Evolutionary conservation across 148 eudicot genomes (phyloP), one percentile per base, ranked within the genome.

Genomic region (Rhododendron kiyosumense): DNA sequence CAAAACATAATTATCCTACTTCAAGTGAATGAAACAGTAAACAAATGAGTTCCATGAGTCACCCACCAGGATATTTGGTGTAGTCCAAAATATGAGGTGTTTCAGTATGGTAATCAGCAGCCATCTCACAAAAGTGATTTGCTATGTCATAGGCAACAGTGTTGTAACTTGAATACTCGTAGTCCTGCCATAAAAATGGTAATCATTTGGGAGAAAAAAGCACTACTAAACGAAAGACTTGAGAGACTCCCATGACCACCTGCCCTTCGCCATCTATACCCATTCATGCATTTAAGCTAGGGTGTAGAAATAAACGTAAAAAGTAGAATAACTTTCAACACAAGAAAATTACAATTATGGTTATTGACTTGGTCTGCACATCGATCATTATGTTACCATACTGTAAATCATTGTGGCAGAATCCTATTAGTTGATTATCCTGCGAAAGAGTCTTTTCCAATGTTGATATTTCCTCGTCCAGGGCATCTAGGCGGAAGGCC

Each of bases 101-200:
- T 57, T 96, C 99, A 76, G 99, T 90, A 86, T 96, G 99, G 89
- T 96, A 96, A 88, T 96, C 94, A 38, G 98, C 98, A 87, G 97
- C 96, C 99, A 96, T 96, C 91, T 96, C 99, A 84, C 97, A 96
- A 73, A 96, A 96, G 91, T 96, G 99, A 89, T 95, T 95, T 43
- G 99, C 99, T 82, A 96, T 92, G 86, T 96, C 99, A 79, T 87
- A 96, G 43, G 96, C 93, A 84, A 92, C 87, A 83, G 92, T 89
- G 86, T 96, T 96, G 94, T 95, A 95, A 87, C 97, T 91, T 65
- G 98, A 91, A 87, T 96, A 96, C 84, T 96, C 99, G 52, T 96
- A 96, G 82, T 96, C 99, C 99, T 96, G 85, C 38, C 38, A 41
- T 89, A 57, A 83, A 38, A 78, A 85, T 75, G 73, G 83, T 20